A percentile compares a stretch with the other conserved stretches of the same genome.
These are phyloP conservation scores for Dactylellina cionopaga DNA, from an alignment of 2,329 filamentous ascomycete species.

Conservation along the genomic window DNA sequence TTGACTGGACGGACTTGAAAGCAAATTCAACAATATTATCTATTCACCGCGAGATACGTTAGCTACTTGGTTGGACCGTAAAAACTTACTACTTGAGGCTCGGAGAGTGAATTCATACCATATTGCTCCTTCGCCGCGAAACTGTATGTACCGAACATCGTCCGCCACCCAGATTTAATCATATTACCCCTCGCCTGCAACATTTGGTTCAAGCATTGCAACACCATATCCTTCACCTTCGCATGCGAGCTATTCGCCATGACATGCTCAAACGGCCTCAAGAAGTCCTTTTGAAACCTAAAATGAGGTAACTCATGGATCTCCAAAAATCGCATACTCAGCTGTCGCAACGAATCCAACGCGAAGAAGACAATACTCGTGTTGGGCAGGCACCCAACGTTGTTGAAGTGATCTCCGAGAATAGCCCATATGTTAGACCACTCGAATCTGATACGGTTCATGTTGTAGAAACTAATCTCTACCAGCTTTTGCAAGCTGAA, in stretches of 20 bases:
- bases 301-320: slow-evolving; percentile 97
- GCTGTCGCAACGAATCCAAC: slow-evolving; percentile 89
- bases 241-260: slow-evolving; percentile 91
- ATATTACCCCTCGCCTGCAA: slow-evolving; percentile 96
- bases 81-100: no score
- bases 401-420: slow-evolving; percentile 97
- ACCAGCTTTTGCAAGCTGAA: slow-evolving; percentile 98
- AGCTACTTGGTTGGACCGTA: no score
- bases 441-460: slow-evolving; percentile 96
- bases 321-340: slow-evolving; percentile 99
- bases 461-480: slow-evolving; percentile 99
- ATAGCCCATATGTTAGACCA: slow-evolving; percentile 99
- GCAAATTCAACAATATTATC: slow-evolving; percentile 96
- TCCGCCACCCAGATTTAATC: slow-evolving; percentile 96
- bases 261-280: slow-evolving; percentile 98
- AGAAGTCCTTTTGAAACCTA: slow-evolving; percentile 99
- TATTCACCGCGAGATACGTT: slow-evolving; percentile 57
- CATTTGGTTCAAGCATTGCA: slow-evolving; percentile 98
- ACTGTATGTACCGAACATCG: slow-evolving; percentile 99
- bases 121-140: slow-evolving; percentile 92
- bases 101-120: slow-evolving; percentile 62
- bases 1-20: slow-evolving; percentile 94
- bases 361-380: slow-evolving; percentile 98
- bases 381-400: slow-evolving; percentile 95
- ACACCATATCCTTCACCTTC: slow-evolving; percentile 95